Conservation (phyloP, 1,284 basidiomycete species). For the Psilocybe mexicana region DNA sequence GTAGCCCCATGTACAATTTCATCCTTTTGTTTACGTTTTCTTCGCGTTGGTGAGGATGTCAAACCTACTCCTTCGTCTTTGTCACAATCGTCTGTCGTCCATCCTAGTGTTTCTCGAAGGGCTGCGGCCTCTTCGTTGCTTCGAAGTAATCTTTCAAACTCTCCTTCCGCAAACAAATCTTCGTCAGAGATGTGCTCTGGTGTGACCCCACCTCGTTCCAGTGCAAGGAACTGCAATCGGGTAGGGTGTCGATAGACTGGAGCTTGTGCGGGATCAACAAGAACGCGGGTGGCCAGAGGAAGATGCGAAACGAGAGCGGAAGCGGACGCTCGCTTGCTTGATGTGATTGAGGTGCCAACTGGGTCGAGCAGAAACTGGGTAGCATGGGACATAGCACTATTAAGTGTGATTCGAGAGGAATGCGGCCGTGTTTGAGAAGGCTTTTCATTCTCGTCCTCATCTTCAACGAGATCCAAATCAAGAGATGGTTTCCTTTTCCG, state of each 20-base stretch:
- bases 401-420: constrained; percentile 40
- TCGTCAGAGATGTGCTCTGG: constrained; percentile 47
- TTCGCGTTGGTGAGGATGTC: constrained; percentile 5
- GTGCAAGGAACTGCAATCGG: constrained; percentile 60
- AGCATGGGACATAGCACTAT: constrained; percentile 44
- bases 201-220: constrained; percentile 49
- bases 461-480: constrained; percentile 37
- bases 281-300: constrained; percentile 45
- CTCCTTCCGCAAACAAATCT: constrained; percentile 55
- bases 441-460: constrained; percentile 28
- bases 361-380: constrained; percentile 60
- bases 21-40: constrained; percentile 13
- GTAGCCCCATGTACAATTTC: constrained; percentile 8
- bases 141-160: constrained; percentile 51
- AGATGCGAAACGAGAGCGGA: constrained; percentile 12
- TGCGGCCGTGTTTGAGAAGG: constrained; percentile 6
- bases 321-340: constrained; percentile 3
- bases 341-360: constrained; percentile 30
- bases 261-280: constrained; percentile 45
- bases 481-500: constrained; percentile 40
- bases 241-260: constrained; percentile 43
- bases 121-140: constrained; percentile 41
- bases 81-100: constrained; percentile 22
- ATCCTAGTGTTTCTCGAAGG: constrained; percentile 35
- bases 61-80: constrained; percentile 17